Conservation (phyloP, 2,329 filamentous ascomycete species). For the Sporothrix protearum region DNA sequence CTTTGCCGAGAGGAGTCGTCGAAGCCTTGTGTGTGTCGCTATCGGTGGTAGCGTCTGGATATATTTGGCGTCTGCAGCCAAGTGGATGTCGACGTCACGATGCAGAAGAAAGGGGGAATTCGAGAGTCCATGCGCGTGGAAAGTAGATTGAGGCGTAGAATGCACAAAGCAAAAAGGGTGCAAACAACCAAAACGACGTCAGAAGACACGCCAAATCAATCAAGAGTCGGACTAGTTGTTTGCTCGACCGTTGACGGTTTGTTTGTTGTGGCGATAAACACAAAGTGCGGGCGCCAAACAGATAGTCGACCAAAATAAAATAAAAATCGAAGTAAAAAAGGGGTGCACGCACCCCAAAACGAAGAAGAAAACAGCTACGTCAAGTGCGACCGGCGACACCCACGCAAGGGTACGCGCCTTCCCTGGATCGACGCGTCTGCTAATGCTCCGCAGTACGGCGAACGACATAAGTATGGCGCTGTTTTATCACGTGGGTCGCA, state of each 20-base stretch:
- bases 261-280: constrained; percentile 13
- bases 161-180: background rate
- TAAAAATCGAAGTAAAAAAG: background rate
- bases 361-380: constrained; percentile 19
- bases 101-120: constrained; percentile 8
- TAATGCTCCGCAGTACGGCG: background rate
- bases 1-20: too few species aligned
- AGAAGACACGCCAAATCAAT: background rate
- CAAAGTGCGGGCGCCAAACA: constrained; percentile 10
- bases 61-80: constrained; percentile 6
- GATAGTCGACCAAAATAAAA: background rate
- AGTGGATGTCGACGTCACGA: constrained; percentile 20
- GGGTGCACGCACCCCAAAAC: background rate
- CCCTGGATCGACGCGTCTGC: constrained; percentile 17
- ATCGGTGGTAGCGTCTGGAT: background rate
- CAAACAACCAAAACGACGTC: background rate
- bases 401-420: constrained; percentile 1
- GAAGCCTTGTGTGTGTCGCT: background rate
- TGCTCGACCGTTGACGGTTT: constrained; percentile 2
- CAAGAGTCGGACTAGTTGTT: background rate
- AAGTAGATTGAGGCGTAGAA: background rate
- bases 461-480: background rate
- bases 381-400: constrained; percentile 8
- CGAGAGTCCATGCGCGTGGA: background rate
- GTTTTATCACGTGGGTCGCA: background rate